Conservation (phyloP, 495 filamentous ascomycete genomes). For the Niebla homalea region DNA sequence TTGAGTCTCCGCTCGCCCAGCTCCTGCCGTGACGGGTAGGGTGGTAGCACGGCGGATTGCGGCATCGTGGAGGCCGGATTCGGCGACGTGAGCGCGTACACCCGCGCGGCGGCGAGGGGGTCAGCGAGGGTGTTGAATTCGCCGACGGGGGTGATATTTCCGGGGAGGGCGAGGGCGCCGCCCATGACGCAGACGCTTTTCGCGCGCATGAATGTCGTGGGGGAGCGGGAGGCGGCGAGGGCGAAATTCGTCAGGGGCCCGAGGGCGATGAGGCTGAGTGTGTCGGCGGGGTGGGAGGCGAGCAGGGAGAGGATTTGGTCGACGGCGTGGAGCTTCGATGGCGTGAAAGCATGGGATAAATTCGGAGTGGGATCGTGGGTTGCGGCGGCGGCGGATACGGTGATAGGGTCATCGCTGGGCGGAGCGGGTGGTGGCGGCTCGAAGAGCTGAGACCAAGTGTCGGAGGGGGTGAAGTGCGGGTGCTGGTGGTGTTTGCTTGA, state of each 20-base stretch:
- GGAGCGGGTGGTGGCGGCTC: constrained; percentile 31
- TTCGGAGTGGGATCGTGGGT: constrained; percentile 21
- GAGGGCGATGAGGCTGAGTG: constrained; percentile 77
- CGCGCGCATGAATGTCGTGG: constrained; percentile 71
- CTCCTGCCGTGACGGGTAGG: constrained; percentile 52
- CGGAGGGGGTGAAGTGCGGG: constrained; percentile 68
- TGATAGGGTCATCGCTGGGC: constrained; percentile 12
- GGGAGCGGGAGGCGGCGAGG: constrained; percentile 69
- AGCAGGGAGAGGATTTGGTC: constrained; percentile 76
- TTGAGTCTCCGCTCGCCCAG: constrained; percentile 45
- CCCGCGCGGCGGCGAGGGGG: constrained; percentile 67
- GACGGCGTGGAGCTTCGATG: constrained; percentile 58
- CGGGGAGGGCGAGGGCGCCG: constrained; percentile 62
- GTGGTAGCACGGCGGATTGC: constrained; percentile 37
- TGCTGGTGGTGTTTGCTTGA: constrained; percentile 39
- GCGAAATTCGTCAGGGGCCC: constrained; percentile 89
- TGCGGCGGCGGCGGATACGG: constrained; percentile 26
- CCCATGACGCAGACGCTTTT: constrained; percentile 97
- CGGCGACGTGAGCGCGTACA: constrained; percentile 81
- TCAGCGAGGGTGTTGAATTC: constrained; percentile 84
- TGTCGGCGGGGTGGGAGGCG: constrained; percentile 61
- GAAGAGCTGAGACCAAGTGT: constrained; percentile 81
- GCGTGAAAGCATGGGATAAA: constrained; percentile 46
- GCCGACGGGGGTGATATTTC: constrained; percentile 68
- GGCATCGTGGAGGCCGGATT: constrained; percentile 59